Evolutionary conservation across 129 eudicot genomes (phyloP).

Genomic region (Lactuca sativa): DNA sequence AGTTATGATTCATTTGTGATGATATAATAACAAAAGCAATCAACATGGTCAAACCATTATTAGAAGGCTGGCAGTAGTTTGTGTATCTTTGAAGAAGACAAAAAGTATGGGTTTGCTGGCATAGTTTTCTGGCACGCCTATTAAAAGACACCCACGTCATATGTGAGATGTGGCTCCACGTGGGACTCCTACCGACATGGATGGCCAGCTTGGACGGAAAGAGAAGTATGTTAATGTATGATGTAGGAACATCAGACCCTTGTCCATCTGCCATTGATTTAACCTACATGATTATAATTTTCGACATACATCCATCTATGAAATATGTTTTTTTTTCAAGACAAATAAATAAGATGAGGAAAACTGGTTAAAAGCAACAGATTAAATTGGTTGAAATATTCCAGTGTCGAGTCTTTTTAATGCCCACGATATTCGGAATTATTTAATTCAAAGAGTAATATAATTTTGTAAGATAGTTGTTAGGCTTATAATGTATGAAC

Average conservation of each 20-base stretch:
- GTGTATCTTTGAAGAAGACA: constrained; percentile 19
- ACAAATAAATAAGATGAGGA: background rate
- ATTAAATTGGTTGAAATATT: too few relatives aligned
- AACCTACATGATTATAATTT: background rate
- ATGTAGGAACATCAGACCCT: constrained; percentile 24
- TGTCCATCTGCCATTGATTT: constrained; percentile 14
- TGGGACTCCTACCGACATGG: constrained; percentile 39
- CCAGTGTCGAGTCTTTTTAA: too few relatives aligned
- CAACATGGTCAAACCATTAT: constrained; percentile 11
- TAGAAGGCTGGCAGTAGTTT: constrained; percentile 28
- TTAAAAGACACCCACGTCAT: constrained; percentile 29
- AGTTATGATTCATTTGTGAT: background rate
- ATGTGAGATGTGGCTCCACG: constrained; percentile 29
- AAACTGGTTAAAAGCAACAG: too few relatives aligned
- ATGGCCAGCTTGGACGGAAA: constrained; percentile 32
- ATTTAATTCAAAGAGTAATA: too few relatives aligned
- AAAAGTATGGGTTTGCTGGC: constrained; percentile 16
- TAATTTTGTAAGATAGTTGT: too few relatives aligned
- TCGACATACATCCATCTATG: background rate
- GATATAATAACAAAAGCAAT: background rate
- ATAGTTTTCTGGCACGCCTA: constrained; percentile 19
- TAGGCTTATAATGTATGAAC: too few relatives aligned
- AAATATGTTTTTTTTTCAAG: background rate
- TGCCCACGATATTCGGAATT: too few relatives aligned
- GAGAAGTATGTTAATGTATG: constrained; percentile 11